A percentile compares a stretch with the other conserved stretches of the same genome.
phyloP scores from a whole-genome alignment of 441 rosid genomes.

The Dalechampia spathulata region DNA sequence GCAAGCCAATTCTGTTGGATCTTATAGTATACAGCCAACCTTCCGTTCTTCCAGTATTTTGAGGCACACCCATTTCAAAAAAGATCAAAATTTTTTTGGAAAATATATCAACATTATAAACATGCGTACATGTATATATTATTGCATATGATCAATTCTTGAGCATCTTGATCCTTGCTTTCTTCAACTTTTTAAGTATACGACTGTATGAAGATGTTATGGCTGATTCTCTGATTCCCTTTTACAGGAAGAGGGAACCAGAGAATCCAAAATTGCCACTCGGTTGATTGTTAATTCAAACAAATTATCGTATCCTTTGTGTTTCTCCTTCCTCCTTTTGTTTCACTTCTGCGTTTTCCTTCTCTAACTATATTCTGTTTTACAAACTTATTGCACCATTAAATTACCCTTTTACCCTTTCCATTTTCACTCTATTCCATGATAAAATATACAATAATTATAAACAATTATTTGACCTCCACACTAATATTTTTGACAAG shows the following conservation, averaged over 20 bases:
- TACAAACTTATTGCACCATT: background rate
- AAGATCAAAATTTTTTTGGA: background rate
- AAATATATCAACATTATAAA: background rate
- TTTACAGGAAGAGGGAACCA: conserved; percentile 35
- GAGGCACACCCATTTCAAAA: conserved; percentile 28
- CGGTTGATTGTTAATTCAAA: conserved; percentile 7
- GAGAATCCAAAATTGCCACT: conserved; percentile 44
- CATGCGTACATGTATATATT: background rate
- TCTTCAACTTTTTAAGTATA: background rate
- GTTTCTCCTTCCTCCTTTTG: background rate
- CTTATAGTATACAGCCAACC: conserved; percentile 87
- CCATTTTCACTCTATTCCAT: background rate
- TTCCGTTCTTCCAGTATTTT: conserved; percentile 53
- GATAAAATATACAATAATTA: too few species aligned
- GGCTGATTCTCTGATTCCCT: conserved; percentile 70
- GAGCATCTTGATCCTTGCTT: background rate
- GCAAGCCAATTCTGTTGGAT: conserved; percentile 71
- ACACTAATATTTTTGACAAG: too few species aligned
- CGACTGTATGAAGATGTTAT: background rate
- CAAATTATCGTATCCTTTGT: conserved; percentile 8
- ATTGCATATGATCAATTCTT: conserved; percentile 1
- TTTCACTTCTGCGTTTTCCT: background rate
- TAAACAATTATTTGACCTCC: too few species aligned
- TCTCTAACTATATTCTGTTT: conserved; percentile 3
- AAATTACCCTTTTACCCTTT: conserved; percentile 1